Evolutionary conservation across 176 grass and related monocot species (phyloP).

Genomic region (Tuctoria greenei): DNA sequence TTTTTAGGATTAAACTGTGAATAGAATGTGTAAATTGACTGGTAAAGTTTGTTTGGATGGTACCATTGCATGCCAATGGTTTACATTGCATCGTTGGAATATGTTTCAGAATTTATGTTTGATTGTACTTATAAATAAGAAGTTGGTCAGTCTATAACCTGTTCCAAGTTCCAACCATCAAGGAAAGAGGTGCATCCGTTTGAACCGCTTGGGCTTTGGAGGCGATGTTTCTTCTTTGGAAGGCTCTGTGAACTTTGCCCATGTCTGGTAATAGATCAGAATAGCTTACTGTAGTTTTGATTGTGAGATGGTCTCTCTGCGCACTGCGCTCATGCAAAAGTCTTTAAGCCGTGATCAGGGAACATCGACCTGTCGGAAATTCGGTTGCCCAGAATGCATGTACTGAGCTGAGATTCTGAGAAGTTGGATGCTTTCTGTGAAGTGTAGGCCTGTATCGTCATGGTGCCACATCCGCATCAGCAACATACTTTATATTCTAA

Average conservation of each 20-base stretch:
- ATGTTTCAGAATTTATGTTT: neutral
- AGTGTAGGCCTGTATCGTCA: neutral
- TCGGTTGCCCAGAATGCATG: neutral
- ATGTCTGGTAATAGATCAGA: no score
- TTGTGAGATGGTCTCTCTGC: neutral
- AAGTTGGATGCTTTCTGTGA: neutral
- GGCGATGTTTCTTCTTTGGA: neutral
- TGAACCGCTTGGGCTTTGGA: neutral
- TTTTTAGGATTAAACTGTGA: neutral
- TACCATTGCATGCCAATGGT: neutral
- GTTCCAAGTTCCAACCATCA: neutral
- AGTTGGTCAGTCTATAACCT: neutral
- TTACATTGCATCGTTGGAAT: neutral
- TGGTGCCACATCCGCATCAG: no score
- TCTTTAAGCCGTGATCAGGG: neutral
- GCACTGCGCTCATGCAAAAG: neutral
- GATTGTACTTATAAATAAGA: neutral
- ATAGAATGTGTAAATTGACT: neutral
- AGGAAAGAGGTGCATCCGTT: neutral
- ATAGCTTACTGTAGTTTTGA: no score
- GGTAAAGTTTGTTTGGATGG: neutral
- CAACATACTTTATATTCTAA: no score
- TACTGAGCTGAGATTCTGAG: neutral
- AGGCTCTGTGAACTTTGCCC: neutral
- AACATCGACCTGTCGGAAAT: neutral